A percentile compares a stretch with the other conserved stretches of the same genome.
Evolutionary conservation across 169 alveolate genomes (phyloP).

Genomic region (Eimeria maxima): DNA sequence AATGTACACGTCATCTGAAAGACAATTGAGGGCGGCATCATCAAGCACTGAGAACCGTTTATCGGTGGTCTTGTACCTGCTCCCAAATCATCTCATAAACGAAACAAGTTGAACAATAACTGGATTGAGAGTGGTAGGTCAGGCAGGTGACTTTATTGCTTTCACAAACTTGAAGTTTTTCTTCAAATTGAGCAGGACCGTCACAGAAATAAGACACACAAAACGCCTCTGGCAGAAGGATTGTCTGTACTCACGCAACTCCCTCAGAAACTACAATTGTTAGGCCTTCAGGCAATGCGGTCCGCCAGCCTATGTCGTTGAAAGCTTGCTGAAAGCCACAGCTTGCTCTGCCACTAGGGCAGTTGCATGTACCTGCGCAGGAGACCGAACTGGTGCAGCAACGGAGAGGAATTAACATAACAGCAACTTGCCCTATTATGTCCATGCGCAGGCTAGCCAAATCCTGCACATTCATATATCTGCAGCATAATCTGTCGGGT

Average conservation of each 20-base stretch:
- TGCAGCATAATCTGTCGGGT: not conserved
- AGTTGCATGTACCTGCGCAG: conserved; percentile 48
- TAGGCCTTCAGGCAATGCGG: conserved; percentile 8
- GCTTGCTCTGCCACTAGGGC: conserved; percentile 7
- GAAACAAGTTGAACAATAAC: not conserved
- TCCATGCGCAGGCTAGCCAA: not conserved
- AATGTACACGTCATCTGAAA: conserved; percentile 1
- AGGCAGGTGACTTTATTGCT: not conserved
- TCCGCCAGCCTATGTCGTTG: not conserved
- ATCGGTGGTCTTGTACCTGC: conserved; percentile 10
- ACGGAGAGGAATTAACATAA: not conserved
- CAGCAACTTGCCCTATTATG: not conserved
- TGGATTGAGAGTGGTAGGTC: not conserved
- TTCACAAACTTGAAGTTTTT: not conserved
- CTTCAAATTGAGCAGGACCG: not conserved
- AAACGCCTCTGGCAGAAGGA: not conserved
- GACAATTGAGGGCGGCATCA: not conserved
- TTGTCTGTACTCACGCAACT: conserved; percentile 2
- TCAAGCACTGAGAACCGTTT: not conserved
- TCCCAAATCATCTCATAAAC: conserved; percentile 2
- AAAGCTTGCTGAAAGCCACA: conserved; percentile 19
- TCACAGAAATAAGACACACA: not conserved
- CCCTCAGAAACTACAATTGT: not conserved
- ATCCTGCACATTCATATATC: no score
- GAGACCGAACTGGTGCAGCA: not conserved